Conservation (phyloP, 2,329 filamentous ascomycete genomes). For the Tolypocladium inflatum region DNA sequence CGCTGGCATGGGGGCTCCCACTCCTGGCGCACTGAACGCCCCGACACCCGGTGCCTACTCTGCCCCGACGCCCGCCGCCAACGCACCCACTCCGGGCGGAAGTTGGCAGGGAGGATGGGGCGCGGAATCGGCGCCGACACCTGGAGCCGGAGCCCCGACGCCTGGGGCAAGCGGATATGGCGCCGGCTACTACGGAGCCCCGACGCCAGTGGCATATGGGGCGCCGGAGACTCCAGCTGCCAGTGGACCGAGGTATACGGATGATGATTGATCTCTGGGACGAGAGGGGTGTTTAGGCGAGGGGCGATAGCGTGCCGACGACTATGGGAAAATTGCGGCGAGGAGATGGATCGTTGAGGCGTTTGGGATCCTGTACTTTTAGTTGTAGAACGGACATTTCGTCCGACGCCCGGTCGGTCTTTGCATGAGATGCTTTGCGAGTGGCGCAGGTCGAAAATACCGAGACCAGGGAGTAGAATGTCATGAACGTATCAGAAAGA, state of each 20-base stretch:
- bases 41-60: constrained; percentile 62
- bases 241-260: constrained; percentile 44
- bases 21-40: constrained; percentile 53
- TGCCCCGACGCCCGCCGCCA: constrained; percentile 54
- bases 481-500: background rate
- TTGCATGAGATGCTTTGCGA: background rate
- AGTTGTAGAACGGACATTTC: background rate
- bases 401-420: background rate
- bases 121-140: constrained; percentile 56
- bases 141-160: constrained; percentile 57
- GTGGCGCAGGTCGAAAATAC: no score
- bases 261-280: constrained; percentile 30
- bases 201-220: constrained; percentile 53
- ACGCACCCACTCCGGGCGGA: constrained; percentile 61
- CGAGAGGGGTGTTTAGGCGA: background rate
- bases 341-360: background rate
- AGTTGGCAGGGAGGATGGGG: constrained; percentile 52
- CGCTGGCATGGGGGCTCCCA: constrained; percentile 47
- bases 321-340: background rate
- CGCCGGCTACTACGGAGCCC: constrained; percentile 41
- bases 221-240: constrained; percentile 53
- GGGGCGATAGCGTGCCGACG: background rate
- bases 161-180: constrained; percentile 52
- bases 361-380: background rate
- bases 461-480: background rate